These are phyloP conservation scores for Cercophora sp. DNA, from an alignment of 495 filamentous ascomycete genomes.

Conservation along the genomic window DNA sequence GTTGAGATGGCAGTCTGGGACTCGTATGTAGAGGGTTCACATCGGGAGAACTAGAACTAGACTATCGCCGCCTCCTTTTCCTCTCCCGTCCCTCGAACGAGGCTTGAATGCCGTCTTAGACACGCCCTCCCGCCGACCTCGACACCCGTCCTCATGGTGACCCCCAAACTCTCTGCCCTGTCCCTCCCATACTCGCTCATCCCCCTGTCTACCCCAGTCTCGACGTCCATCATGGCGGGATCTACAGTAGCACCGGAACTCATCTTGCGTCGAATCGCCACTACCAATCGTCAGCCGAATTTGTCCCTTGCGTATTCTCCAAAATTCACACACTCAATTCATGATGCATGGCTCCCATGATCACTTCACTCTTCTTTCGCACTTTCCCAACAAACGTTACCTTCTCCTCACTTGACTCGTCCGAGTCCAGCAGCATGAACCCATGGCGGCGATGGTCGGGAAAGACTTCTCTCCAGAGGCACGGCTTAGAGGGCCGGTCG, in stretches of 20 bases:
- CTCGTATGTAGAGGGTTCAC: too few species aligned
- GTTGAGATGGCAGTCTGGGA: too few species aligned
- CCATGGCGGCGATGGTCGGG: slow-evolving; percentile 5
- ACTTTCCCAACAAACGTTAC: slow-evolving; percentile 2
- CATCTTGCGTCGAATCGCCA: too few species aligned
- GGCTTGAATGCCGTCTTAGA: neutral
- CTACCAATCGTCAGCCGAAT: too few species aligned
- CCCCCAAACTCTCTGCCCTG: neutral
- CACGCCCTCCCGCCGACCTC: slow-evolving; percentile 3
- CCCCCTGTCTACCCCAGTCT: too few species aligned
- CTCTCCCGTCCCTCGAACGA: neutral
- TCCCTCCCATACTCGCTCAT: too few species aligned
- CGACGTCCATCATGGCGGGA: too few species aligned
- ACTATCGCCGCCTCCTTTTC: too few species aligned
- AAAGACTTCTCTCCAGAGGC: slow-evolving; percentile 18
- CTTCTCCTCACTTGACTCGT: neutral
- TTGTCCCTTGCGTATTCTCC: too few species aligned
- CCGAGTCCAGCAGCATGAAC: slow-evolving; percentile 1
- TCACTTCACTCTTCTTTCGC: slow-evolving; percentile 12
- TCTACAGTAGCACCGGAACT: too few species aligned
- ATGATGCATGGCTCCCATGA: slow-evolving; percentile 9
- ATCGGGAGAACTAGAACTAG: too few species aligned
- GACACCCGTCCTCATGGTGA: neutral
- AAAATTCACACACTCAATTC: slow-evolving; percentile 14
- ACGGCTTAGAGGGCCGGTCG: slow-evolving; percentile 13